phyloP scores from a whole-genome alignment of 768 basidiomycete genomes.

The Boletus rex-veris region DNA sequence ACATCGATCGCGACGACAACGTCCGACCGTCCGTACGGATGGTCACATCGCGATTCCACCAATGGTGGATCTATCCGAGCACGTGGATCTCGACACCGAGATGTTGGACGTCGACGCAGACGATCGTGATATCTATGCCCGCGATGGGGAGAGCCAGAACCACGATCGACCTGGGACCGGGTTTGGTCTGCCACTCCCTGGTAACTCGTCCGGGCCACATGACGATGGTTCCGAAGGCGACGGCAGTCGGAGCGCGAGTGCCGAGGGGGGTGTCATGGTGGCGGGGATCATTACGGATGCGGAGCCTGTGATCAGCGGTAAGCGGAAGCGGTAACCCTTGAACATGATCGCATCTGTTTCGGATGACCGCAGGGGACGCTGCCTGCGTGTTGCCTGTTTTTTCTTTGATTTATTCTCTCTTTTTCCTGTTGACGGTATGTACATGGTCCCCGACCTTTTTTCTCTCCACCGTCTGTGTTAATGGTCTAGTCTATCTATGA shows the following conservation, averaged over 20 bases:
- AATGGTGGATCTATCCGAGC: conserved; percentile 11
- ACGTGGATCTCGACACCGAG: conserved; percentile 22
- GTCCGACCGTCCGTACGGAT: conserved; percentile 27
- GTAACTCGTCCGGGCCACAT: conserved; percentile 7
- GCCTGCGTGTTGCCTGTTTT: too few relatives aligned
- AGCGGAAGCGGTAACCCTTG: conserved; percentile 21
- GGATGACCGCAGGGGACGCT: too few relatives aligned
- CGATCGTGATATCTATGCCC: neutral
- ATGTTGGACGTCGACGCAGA: conserved; percentile 27
- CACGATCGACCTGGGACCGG: conserved; percentile 2
- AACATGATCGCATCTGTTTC: too few relatives aligned
- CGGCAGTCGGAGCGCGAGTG: conserved; percentile 16
- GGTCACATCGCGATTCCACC: conserved; percentile 17
- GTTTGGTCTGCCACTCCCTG: conserved; percentile 14
- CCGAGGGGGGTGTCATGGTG: conserved; percentile 8
- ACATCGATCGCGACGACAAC: conserved; percentile 14
- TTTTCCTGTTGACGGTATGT: too few relatives aligned
- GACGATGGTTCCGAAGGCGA: conserved; percentile 25
- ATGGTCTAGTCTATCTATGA: too few relatives aligned
- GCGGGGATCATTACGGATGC: neutral
- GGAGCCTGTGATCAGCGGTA: conserved; percentile 20
- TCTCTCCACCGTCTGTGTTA: too few relatives aligned
- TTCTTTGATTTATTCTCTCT: too few relatives aligned
- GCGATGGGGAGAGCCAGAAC: conserved; percentile 10
- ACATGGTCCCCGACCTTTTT: too few relatives aligned